These are phyloP conservation scores for Cryptosporidium ryanae DNA, from an alignment of 169 alveolate species.

Conservation along the genomic window DNA sequence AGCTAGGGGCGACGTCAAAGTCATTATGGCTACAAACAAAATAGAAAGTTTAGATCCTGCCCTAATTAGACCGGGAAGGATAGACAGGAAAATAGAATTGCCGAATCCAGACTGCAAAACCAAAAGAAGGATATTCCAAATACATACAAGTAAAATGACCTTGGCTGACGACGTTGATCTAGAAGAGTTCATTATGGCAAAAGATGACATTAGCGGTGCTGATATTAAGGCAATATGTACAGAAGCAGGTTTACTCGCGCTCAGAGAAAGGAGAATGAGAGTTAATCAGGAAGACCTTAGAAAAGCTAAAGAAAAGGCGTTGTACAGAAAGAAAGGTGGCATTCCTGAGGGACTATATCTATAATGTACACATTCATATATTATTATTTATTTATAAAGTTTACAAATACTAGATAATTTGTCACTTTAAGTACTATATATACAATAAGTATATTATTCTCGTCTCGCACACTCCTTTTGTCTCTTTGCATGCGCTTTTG, in stretches of 20 bases:
- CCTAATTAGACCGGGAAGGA: conserved; percentile 99
- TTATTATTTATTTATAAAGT: neutral
- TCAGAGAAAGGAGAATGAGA: conserved; percentile 99
- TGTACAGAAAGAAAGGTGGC: conserved; percentile 97
- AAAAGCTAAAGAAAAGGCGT: conserved; percentile 98
- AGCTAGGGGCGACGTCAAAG: conserved; percentile 98
- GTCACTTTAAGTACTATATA: no score
- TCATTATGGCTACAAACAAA: conserved; percentile 98
- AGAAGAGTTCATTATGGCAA: conserved; percentile 98
- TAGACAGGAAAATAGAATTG: conserved; percentile 98
- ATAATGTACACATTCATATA: conserved; percentile 69
- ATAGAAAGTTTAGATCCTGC: conserved; percentile 99
- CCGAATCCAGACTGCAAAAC: conserved; percentile 98
- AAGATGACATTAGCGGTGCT: conserved; percentile 99
- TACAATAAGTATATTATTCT: no score
- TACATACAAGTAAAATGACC: conserved; percentile 98
- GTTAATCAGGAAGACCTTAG: conserved; percentile 96
- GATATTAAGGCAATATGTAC: conserved; percentile 98
- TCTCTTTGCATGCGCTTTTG: no score
- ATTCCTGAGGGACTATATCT: conserved; percentile 97
- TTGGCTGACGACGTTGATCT: conserved; percentile 97
- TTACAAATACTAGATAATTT: neutral
- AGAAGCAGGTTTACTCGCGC: conserved; percentile 99
- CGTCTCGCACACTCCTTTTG: no score
- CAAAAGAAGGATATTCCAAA: conserved; percentile 95